Conservation (phyloP, 1,284 basidiomycete genomes). For the Naganishia cerealis region DNA sequence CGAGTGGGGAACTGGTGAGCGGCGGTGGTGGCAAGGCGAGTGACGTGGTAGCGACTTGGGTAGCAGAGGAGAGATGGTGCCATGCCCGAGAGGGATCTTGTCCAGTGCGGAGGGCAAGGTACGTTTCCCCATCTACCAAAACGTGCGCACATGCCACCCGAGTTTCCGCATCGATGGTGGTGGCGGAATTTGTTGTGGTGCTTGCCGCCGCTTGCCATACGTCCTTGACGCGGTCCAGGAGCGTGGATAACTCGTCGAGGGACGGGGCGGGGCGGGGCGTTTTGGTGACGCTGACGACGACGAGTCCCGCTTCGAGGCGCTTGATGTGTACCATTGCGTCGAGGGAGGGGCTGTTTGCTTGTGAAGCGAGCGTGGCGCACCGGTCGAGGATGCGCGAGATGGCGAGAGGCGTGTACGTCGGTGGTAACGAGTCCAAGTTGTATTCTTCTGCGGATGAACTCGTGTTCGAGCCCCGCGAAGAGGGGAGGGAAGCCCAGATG, state of each 20-base stretch:
- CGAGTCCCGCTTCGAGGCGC: slow-evolving; percentile 9
- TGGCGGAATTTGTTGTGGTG: no score
- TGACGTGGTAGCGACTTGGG: slow-evolving; percentile 12
- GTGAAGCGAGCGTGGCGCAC: neutral
- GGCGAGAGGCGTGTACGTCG: neutral
- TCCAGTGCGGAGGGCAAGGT: neutral
- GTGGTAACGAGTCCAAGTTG: slow-evolving; percentile 7
- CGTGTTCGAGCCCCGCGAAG: no score
- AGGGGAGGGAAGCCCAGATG: slow-evolving; percentile 45
- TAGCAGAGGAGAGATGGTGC: slow-evolving; percentile 12
- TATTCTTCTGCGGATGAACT: no score
- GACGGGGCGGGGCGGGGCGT: no score
- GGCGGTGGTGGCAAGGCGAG: slow-evolving; percentile 15
- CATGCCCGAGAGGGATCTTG: slow-evolving; percentile 8
- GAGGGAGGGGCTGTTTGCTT: neutral
- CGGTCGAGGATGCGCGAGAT: slow-evolving; percentile 14
- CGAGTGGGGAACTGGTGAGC: slow-evolving; percentile 19
- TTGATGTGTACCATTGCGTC: slow-evolving; percentile 10
- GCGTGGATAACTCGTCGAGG: neutral
- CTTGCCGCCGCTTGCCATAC: slow-evolving; percentile 20
- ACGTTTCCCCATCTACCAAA: neutral
- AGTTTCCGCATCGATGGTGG: slow-evolving; percentile 8
- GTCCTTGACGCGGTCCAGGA: neutral
- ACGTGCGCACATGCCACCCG: slow-evolving; percentile 15
- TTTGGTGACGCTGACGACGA: neutral